These are phyloP conservation scores for Blastobotrys capitulatus DNA, from an alignment of 1,139 yeast species.

Conservation along the genomic window DNA sequence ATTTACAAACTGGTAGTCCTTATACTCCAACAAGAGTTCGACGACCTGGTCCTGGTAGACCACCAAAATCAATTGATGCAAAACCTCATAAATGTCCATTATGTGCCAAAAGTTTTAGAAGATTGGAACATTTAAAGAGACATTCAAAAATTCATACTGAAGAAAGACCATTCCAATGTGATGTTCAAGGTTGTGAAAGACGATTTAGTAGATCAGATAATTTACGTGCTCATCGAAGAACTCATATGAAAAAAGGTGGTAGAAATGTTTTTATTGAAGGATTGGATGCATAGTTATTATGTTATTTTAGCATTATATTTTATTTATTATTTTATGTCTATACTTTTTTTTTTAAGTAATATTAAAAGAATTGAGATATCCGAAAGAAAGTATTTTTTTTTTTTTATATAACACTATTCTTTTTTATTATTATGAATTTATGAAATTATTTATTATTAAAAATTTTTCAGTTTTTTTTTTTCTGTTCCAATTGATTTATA, in stretches of 20 bases:
- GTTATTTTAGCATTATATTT: not conserved
- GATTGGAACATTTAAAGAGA: slow-evolving; percentile 90
- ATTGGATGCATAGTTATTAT: slow-evolving; percentile 15
- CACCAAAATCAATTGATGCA: slow-evolving; percentile 15
- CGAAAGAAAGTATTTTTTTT: no score
- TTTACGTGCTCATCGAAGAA: slow-evolving; percentile 69
- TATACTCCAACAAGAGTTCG: slow-evolving; percentile 1
- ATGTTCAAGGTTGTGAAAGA: slow-evolving; percentile 56
- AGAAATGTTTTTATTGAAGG: slow-evolving; percentile 38
- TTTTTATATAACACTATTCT: no score
- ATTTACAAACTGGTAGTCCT: not conserved
- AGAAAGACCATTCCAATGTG: slow-evolving; percentile 82
- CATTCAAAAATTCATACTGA: slow-evolving; percentile 85
- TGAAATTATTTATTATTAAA: no score
- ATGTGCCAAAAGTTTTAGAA: slow-evolving; percentile 73
- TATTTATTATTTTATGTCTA: not conserved
- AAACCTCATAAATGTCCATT: slow-evolving; percentile 44
- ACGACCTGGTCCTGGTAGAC: slow-evolving; percentile 15
- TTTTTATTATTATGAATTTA: no score
- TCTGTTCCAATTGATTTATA: no score
- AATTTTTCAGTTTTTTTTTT: no score
- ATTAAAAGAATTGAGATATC: no score
- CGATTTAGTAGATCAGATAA: slow-evolving; percentile 76
- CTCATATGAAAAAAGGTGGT: slow-evolving; percentile 54
- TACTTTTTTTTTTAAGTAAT: not conserved